Conservation (phyloP, 1,139 yeast species). For the Meyerozyma carpophila region DNA sequence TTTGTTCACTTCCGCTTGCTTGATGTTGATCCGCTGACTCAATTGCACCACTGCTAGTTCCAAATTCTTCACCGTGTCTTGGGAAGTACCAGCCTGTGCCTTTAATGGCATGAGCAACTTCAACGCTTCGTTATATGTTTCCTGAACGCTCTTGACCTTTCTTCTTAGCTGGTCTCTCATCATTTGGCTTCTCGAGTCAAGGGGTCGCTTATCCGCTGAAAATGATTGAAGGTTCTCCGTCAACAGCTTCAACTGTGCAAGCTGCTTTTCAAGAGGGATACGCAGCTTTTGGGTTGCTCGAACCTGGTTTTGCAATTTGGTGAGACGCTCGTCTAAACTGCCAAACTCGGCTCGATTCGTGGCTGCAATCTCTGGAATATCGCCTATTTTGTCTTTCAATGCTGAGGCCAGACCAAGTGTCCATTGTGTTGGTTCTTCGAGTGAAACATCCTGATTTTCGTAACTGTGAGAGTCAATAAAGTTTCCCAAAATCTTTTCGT, state of each 20-base stretch:
- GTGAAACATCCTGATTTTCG: neutral
- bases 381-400: neutral
- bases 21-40: neutral
- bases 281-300: neutral
- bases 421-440: neutral
- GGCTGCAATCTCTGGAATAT: neutral
- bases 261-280: neutral
- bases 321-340: neutral
- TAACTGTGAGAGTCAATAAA: neutral
- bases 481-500: neutral
- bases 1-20: neutral
- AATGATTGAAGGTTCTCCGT: neutral
- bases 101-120: slow-evolving; percentile 8
- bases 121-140: slow-evolving; percentile 6
- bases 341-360: neutral
- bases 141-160: slow-evolving; percentile 7
- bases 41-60: neutral
- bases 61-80: neutral
- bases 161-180: slow-evolving; percentile 6
- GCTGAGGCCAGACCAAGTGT: neutral
- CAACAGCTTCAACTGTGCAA: neutral
- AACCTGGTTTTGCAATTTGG: neutral
- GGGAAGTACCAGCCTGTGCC: neutral
- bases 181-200: slow-evolving; percentile 2
- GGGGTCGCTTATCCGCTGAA: neutral